Conservation (phyloP, 306 rosid species). For the Cercis canadensis region DNA sequence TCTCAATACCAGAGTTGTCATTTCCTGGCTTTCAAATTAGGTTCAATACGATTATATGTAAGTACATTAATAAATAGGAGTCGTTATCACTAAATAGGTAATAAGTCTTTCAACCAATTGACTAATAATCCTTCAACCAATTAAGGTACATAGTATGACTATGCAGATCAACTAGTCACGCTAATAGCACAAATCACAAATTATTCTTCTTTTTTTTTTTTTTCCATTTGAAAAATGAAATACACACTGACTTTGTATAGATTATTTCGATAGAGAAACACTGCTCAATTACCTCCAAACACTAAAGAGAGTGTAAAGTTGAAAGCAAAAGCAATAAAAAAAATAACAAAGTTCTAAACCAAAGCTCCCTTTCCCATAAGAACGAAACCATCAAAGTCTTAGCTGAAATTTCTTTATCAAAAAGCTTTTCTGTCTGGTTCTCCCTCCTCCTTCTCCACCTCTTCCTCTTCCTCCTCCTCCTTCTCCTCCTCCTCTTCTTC, state of each 20-base stretch:
- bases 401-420: slow-evolving; percentile 49
- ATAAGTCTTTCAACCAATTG: slow-evolving; percentile 46
- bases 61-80: background rate
- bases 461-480: background rate
- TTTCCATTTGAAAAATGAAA: background rate
- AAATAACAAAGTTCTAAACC: slow-evolving; percentile 45
- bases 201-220: slow-evolving; percentile 18
- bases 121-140: slow-evolving; percentile 36
- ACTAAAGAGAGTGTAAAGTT: slow-evolving; percentile 22
- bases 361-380: slow-evolving; percentile 54
- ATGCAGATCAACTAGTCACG: slow-evolving; percentile 39
- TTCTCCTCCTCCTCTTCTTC: background rate
- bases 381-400: slow-evolving; percentile 45
- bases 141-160: slow-evolving; percentile 7
- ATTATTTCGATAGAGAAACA: slow-evolving; percentile 18
- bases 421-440: slow-evolving; percentile 25
- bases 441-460: slow-evolving; percentile 8
- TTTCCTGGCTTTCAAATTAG: no score
- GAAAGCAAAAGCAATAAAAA: slow-evolving; percentile 24
- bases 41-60: no score
- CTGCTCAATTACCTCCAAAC: slow-evolving; percentile 41
- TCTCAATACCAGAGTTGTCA: no score
- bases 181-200: slow-evolving; percentile 6
- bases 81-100: slow-evolving; percentile 41
- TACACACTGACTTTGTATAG: slow-evolving; percentile 10